Conservation (phyloP, 768 basidiomycete species). For the Boletus vinaceobasis region DNA sequence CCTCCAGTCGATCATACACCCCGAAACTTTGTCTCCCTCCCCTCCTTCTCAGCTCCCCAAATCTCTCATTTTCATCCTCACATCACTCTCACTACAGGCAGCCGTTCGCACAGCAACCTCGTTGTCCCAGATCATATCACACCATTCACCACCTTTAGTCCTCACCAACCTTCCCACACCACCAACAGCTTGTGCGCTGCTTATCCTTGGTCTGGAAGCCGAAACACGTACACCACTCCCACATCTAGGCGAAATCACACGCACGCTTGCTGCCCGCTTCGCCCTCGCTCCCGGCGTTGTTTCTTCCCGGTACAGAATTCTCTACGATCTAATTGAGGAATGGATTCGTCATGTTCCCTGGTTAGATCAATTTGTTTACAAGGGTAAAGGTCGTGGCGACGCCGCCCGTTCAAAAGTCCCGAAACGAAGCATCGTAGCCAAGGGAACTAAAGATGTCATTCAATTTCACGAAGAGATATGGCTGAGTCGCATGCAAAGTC, state of each 20-base stretch:
- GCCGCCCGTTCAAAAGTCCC: slow-evolving; percentile 57
- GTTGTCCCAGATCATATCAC: slow-evolving; percentile 43
- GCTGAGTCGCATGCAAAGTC: slow-evolving; percentile 37
- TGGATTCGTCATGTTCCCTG: slow-evolving; percentile 70
- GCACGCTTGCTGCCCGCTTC: slow-evolving; percentile 49
- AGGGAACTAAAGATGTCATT: slow-evolving; percentile 66
- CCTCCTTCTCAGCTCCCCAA: slow-evolving; percentile 28
- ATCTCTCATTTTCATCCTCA: slow-evolving; percentile 36
- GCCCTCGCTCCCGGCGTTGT: slow-evolving; percentile 52
- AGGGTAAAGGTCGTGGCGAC: slow-evolving; percentile 29
- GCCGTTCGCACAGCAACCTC: slow-evolving; percentile 41
- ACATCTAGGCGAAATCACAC: slow-evolving; percentile 55
- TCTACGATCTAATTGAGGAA: slow-evolving; percentile 57
- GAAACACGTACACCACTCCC: slow-evolving; percentile 52
- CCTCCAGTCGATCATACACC: slow-evolving; percentile 40
- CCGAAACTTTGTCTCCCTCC: slow-evolving; percentile 23
- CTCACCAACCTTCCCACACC: slow-evolving; percentile 40
- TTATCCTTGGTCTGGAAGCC: slow-evolving; percentile 70
- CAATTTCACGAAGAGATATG: slow-evolving; percentile 65
- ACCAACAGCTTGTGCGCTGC: slow-evolving; percentile 62
- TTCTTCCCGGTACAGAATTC: slow-evolving; percentile 64
- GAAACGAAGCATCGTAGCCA: slow-evolving; percentile 62
- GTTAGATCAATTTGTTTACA: slow-evolving; percentile 54
- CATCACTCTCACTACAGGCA: slow-evolving; percentile 39
- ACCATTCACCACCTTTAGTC: slow-evolving; percentile 37